Conservation (phyloP, 805 yeast genomes). For the Nakazawaea siamensis region DNA sequence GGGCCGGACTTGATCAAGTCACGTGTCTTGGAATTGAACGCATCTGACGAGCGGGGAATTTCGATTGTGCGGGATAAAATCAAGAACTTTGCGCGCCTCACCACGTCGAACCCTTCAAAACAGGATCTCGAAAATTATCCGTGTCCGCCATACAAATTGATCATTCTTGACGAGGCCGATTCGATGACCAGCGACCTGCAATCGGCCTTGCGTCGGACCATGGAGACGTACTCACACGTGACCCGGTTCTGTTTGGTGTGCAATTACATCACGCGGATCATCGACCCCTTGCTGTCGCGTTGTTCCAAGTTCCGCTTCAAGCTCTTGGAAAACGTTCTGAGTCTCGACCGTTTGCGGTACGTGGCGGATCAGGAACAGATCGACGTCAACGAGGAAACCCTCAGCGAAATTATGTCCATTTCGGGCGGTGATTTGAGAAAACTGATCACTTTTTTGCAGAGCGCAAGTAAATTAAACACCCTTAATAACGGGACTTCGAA, state of each 20-base stretch:
- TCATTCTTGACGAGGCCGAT: slow-evolving; percentile 92
- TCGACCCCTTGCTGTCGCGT: slow-evolving; percentile 93
- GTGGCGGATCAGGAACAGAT: slow-evolving; percentile 48
- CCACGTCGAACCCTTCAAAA: slow-evolving; percentile 71
- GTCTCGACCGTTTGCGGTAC: slow-evolving; percentile 55
- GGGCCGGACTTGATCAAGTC: slow-evolving; percentile 64
- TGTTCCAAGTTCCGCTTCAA: slow-evolving; percentile 93
- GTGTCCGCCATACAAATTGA: slow-evolving; percentile 93
- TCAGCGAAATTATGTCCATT: slow-evolving; percentile 58
- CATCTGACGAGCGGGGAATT: slow-evolving; percentile 88
- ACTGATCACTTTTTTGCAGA: slow-evolving; percentile 85
- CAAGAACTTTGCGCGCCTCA: slow-evolving; percentile 77
- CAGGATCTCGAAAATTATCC: slow-evolving; percentile 72
- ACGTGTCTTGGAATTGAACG: slow-evolving; percentile 77
- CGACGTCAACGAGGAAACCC: slow-evolving; percentile 28
- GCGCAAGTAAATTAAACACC: slow-evolving; percentile 55
- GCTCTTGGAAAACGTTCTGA: slow-evolving; percentile 62
- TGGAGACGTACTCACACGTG: slow-evolving; percentile 83
- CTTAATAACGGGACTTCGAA: slow-evolving; percentile 11
- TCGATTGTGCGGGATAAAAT: slow-evolving; percentile 80
- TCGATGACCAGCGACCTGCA: slow-evolving; percentile 98
- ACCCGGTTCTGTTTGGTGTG: slow-evolving; percentile 93
- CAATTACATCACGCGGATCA: slow-evolving; percentile 92
- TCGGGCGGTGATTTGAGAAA: slow-evolving; percentile 88
- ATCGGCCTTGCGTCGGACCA: slow-evolving; percentile 87